Evolutionary conservation across 805 yeast species (phyloP), one percentile per base, ranked within the genome.

Genomic region (Monosporozyma unispora): DNA sequence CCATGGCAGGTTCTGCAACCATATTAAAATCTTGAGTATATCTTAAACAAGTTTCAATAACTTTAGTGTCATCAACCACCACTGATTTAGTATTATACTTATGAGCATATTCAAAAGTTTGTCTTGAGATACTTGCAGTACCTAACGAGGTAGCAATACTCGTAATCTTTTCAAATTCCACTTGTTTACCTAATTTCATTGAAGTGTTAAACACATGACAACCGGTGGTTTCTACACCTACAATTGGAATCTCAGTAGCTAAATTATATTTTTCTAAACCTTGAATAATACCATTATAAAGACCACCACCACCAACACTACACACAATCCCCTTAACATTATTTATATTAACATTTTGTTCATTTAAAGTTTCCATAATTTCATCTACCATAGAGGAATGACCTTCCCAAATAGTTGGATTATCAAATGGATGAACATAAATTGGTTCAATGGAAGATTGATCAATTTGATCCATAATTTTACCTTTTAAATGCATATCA

Each of bases 1-100:
- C 87, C 62, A 88, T 83, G 1, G 88, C 88, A 0, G 87, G 87
- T 60, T 83, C 88, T 0, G 81, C 77, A 22, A 79, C 68, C 68
- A 55, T 67, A 49, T 76, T 75, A 53, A 71, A 78, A 50, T 78
- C 79, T 2, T 70, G 59, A 6, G 80, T 76, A 56, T 74, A 80
- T 41, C 63, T 68, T 23, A 79, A 57, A 46, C 82, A 73, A 0
- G 83, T 78, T 14, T 63, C 62, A 0, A 82, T 72, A 0, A 86
- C 82, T 38, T 81, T 80, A 2, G 67, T 51, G 56, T 84, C 90
- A 23, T 74, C 68, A 1, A 78, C 72, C 11, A 74, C 68, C 1
- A 73, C 54, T 1, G 79, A 68, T 38, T 54, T 64, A 2, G 76
- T 70, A 27, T 71, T 69, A 51, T 71, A 75, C 28, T 54, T 63